Base-by-base conservation (phyloP, 1,139 yeast genomes). In the Yamadazyma oceani region DNA sequence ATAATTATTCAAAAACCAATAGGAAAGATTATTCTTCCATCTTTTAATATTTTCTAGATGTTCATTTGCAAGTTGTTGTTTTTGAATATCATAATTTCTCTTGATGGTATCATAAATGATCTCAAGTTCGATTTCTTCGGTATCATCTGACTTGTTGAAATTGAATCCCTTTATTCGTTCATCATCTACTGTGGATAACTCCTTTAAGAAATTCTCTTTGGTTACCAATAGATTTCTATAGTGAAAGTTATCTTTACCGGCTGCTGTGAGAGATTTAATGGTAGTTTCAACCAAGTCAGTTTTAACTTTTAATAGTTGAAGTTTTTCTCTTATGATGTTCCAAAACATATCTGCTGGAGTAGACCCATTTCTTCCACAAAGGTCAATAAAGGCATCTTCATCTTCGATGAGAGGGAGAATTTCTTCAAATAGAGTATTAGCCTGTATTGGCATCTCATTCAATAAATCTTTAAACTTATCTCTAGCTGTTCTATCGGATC, bases 301-400 rank as follows among this genome's bases (percentile, higher is more conserved):
- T 51, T 81, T 79, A 16, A 80, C 76, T 44, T 73, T 75, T 32
- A 85, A 54, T 2, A 69, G 54, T 41, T 81, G 76, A 24, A 73
- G 71, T 50, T 80, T 78, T 38, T 78, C 83, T 49, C 85, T 90
- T 2, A 84, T 73, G 1, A 75, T 55, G 56, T 90, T 96, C 79
- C 88, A 77, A 51, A 85, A 87, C 31, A 87, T 61, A 43, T 89
- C 96, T 26, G 84, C 55, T 0, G 96, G 85, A 1, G 81, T 72
- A 0, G 97, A 88, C 0, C 97, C 97, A 31, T 78, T 71, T 41
- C 90, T 73, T 0, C 95, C 96, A 43, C 89, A 73, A 30, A 88
- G 50, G 16, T 74, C 79, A 12, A 75, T 55, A 52, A 84, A 88
- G 13, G 80, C 64, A 37, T 67, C 71, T 42, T 84, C 84, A 21